phyloP scores from a whole-genome alignment of 75 land plant species.

The Chamaecyparis obtusa region DNA sequence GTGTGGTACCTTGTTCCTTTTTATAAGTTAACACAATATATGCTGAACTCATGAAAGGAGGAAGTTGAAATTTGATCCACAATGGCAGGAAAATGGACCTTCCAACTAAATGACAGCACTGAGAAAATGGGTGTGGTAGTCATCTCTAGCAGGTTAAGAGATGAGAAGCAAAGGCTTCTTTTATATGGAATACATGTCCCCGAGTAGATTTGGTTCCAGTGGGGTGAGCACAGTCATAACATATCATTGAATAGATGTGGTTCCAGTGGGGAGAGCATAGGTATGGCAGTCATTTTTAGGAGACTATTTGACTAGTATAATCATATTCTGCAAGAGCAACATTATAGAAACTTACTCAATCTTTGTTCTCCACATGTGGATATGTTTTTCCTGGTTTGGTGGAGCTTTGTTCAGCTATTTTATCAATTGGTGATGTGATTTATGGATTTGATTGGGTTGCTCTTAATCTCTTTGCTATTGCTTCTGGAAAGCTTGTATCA shows the following conservation, averaged over 20 bases:
- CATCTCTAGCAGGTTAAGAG: not conserved
- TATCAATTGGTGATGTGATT: not conserved
- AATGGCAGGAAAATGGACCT: not conserved
- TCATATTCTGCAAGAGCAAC: not conserved
- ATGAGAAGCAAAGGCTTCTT: not conserved
- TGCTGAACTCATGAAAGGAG: not conserved
- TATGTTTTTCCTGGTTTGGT: not conserved
- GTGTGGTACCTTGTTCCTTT: not conserved
- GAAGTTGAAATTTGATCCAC: not conserved
- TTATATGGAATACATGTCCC: not conserved
- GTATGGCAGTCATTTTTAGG: not conserved
- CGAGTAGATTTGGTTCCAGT: not conserved
- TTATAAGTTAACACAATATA: not conserved
- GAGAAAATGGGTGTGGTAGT: not conserved
- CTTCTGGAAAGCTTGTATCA: not conserved
- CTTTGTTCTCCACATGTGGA: not conserved
- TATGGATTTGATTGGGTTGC: not conserved
- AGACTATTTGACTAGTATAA: not conserved
- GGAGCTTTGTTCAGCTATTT: not conserved
- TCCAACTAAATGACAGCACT: not conserved
- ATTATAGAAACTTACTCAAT: not conserved
- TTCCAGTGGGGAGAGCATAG: not conserved
- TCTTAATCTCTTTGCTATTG: not conserved
- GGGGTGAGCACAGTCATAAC: not conserved
- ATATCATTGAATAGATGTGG: not conserved